Evolutionary conservation across 768 basidiomycete species (phyloP).

Genomic region (Mycena polygramma): DNA sequence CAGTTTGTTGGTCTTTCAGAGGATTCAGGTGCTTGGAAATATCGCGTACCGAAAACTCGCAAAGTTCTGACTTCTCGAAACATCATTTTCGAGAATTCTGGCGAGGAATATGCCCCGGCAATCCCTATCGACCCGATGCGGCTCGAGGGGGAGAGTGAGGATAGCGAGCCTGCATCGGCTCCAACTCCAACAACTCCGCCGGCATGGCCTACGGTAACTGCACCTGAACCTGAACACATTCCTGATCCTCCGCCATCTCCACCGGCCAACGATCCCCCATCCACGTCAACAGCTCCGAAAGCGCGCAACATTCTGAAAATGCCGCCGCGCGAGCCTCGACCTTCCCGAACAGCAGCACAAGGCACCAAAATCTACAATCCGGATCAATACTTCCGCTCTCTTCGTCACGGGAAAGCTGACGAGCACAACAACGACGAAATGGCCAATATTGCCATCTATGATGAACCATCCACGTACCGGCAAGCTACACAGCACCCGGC

Average conservation of each 20-base stretch:
- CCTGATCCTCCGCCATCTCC: not conserved
- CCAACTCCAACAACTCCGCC: not conserved
- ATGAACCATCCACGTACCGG: slow-evolving; percentile 11
- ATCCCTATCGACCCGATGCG: slow-evolving; percentile 3
- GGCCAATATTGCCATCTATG: slow-evolving; percentile 15
- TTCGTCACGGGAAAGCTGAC: not conserved
- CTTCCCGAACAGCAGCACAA: not conserved
- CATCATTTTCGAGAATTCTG: no score
- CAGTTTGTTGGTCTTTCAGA: no score
- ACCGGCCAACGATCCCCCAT: not conserved
- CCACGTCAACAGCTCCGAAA: not conserved
- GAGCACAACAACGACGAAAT: slow-evolving; percentile 2
- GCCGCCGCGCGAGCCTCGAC: not conserved
- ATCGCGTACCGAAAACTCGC: no score
- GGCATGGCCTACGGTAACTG: no score
- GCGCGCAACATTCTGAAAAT: not conserved
- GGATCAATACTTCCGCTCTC: not conserved
- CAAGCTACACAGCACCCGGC: slow-evolving; percentile 7
- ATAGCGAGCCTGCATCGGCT: not conserved
- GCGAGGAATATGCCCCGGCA: not conserved
- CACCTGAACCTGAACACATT: no score
- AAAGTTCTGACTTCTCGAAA: no score
- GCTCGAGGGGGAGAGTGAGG: slow-evolving; percentile 26
- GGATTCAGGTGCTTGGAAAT: no score
- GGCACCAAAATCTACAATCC: not conserved